A percentile compares a stretch with the other conserved stretches of the same genome.
phyloP scores from a whole-genome alignment of 768 basidiomycete genomes.

The Sarcomyxa edulis region DNA sequence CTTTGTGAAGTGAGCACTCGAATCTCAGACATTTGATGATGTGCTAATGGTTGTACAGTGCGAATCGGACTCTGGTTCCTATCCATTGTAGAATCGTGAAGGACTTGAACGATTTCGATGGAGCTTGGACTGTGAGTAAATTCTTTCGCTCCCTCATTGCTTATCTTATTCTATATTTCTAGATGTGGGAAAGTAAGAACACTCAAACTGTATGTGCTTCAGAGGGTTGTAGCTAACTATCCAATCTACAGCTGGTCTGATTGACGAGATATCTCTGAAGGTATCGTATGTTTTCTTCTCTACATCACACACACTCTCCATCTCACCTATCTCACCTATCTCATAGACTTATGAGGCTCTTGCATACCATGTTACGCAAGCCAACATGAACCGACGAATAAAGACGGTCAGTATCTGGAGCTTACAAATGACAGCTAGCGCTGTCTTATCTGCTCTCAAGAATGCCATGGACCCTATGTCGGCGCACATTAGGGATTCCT shows the following conservation, averaged over 20 bases:
- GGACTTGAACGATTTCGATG: slow-evolving; percentile 85
- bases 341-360: slow-evolving; percentile 81
- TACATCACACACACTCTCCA: neutral
- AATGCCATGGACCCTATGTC: slow-evolving; percentile 71
- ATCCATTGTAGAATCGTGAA: slow-evolving; percentile 88
- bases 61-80: slow-evolving; percentile 90
- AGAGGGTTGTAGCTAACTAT: no score
- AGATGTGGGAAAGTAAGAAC: slow-evolving; percentile 93
- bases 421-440: slow-evolving; percentile 87
- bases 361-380: slow-evolving; percentile 90
- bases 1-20: slow-evolving; percentile 83
- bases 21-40: neutral
- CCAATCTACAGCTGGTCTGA: slow-evolving; percentile 77
- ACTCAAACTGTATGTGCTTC: no score
- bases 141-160: slow-evolving; percentile 2
- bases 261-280: slow-evolving; percentile 86
- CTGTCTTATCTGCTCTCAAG: slow-evolving; percentile 75
- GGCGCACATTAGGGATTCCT: slow-evolving; percentile 38
- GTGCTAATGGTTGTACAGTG: slow-evolving; percentile 39
- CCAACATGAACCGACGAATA: slow-evolving; percentile 84
- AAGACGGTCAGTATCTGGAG: slow-evolving; percentile 93
- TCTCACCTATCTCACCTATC: slow-evolving; percentile 5
- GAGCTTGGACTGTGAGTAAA: slow-evolving; percentile 85
- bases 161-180: slow-evolving; percentile 4
- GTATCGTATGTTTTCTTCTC: slow-evolving; percentile 27